Evolutionary conservation across 345 rosid genomes (phyloP), one percentile per base, ranked within the genome.

Genomic region (Citrus trifoliata): DNA sequence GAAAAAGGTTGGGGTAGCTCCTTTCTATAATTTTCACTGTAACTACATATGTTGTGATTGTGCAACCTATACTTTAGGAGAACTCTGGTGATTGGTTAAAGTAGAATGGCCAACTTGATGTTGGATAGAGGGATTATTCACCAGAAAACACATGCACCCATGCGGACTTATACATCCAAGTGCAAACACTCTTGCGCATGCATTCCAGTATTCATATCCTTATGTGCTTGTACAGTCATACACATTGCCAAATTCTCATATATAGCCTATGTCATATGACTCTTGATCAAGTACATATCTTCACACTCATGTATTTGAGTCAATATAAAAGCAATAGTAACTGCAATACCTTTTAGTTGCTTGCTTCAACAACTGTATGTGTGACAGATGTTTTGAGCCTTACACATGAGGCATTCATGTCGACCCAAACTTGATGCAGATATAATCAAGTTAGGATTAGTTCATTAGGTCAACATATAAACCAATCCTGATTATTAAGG

Each of bases 1-100:
- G 82, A 81, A 84, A 89, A 78, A 88, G 97, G 99, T 93, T 77
- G 65, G 80, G 10, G n/a, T 22, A 21, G 24, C 66, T 60, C 75
- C 48, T 58, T 30, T 30, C 40, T 74, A 65, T 46, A 2, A 16
- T 64, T 35, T 40, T 46, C 12, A 5, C 22, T 1, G 35, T 24
- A 37, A n/a, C n/a, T 28, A 32, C 40, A 35, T 78, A 22, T 27
- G 42, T 4, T 38, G 33, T 62, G 70, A 46, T 12, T 70, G 48
- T 46, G 62, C 46, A 42, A 30, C 8, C 56, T 30, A 46, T 24
- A 21, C 37, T 46, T 68, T 10, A 46, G 51, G 18, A 46, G 51
- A 13, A 46, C 51, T 12, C 51, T 3, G 51, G 18, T 0, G 16
- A 10, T 64, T 63, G 13, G 32, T 71, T 30, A 30, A 48, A 24